Percentiles rank a stretch among this genome's conserved stretches.
Conservation (phyloP, 2,329 filamentous ascomycete species). For the Ophiostoma sp. region DNA sequence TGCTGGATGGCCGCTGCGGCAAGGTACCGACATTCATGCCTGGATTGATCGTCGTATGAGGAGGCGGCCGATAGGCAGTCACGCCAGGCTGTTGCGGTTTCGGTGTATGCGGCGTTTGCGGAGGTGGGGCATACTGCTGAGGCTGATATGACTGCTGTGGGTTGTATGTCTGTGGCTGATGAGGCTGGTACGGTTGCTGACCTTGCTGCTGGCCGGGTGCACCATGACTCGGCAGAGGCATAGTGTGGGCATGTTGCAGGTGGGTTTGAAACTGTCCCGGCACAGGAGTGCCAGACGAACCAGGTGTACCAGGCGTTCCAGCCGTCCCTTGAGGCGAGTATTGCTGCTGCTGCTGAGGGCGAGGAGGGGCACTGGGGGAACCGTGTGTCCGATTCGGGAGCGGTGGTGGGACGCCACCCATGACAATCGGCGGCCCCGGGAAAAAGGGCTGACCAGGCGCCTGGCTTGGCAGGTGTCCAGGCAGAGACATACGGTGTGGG, state of each 20-base stretch:
- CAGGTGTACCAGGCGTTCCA: too few species aligned
- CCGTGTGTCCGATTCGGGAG: conserved; percentile 14
- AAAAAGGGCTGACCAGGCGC: conserved; percentile 16
- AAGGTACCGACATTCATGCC: neutral
- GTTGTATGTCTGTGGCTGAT: neutral
- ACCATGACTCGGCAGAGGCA: conserved; percentile 1
- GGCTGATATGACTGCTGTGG: neutral
- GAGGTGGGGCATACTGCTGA: neutral
- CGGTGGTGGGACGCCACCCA: conserved; percentile 16
- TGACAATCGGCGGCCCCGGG: conserved; percentile 3
- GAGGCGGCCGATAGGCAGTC: neutral
- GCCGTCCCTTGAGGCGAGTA: neutral
- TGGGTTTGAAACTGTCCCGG: conserved; percentile 13
- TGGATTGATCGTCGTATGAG: neutral
- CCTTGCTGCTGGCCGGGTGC: neutral
- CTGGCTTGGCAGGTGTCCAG: conserved; percentile 10
- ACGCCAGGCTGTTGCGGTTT: neutral
- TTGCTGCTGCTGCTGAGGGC: neutral
- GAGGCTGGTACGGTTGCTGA: neutral
- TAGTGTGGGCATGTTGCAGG: conserved; percentile 18
- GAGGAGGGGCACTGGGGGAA: neutral
- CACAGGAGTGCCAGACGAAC: too few species aligned
- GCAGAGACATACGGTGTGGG: conserved; percentile 19
- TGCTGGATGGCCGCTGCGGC: neutral
- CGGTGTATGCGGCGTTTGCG: neutral